A percentile compares a stretch with the other conserved stretches of the same genome.
Evolutionary conservation across 2,329 filamentous ascomycete species (phyloP).

Genomic region (Fusarium udum): DNA sequence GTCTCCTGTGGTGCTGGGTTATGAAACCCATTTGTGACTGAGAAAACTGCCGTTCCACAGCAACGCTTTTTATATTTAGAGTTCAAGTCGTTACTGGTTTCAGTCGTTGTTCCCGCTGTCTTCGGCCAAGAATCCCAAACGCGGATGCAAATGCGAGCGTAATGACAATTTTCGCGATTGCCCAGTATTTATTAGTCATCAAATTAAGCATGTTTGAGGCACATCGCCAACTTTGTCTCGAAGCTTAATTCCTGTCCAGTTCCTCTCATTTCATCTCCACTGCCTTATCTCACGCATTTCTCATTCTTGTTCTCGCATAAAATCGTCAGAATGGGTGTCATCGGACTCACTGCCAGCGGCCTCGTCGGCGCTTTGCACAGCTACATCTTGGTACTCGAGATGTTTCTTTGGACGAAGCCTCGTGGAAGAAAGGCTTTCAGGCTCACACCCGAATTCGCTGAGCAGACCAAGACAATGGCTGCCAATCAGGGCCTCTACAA

Average conservation of each 20-base stretch:
- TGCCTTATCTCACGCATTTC: not conserved
- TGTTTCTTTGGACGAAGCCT: conserved; percentile 60
- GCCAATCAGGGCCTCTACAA: conserved; percentile 65
- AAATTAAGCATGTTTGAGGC: not conserved
- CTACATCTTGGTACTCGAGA: conserved; percentile 61
- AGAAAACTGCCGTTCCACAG: not conserved
- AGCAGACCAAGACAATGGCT: conserved; percentile 55
- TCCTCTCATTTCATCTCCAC: not conserved
- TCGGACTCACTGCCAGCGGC: conserved; percentile 49
- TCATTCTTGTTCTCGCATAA: not conserved
- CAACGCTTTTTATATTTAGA: not conserved
- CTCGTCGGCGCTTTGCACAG: conserved; percentile 55
- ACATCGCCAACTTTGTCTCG: not conserved
- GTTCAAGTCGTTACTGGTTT: conserved; percentile 6
- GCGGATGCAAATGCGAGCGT: not conserved
- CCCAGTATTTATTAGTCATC: conserved; percentile 4
- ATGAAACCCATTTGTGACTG: not conserved
- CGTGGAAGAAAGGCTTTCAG: conserved; percentile 56
- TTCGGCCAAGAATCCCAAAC: conserved; percentile 17
- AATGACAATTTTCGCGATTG: conserved; percentile 7
- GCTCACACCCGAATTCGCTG: conserved; percentile 56
- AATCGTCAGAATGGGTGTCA: conserved; percentile 48
- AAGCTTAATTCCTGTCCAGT: not conserved
- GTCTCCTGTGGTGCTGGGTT: not conserved
- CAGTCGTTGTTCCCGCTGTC: not conserved